Evolutionary conservation across 1,284 basidiomycete species (phyloP).

Genomic region (Cryptococcus sp.): DNA sequence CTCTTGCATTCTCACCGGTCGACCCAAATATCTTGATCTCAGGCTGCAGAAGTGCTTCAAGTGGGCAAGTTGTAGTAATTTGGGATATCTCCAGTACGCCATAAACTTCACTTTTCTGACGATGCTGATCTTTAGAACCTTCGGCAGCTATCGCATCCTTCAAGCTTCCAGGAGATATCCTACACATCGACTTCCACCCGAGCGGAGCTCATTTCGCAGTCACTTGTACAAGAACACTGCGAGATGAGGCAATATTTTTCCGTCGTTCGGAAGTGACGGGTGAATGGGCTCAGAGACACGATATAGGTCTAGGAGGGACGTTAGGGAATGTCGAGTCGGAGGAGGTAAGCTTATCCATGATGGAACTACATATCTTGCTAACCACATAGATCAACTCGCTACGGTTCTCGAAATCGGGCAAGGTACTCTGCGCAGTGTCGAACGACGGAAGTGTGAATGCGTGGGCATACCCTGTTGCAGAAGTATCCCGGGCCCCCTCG

Average conservation of each 20-base stretch:
- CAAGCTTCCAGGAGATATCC: constrained; percentile 33
- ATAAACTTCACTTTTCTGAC: background rate
- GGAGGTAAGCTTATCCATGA: constrained; percentile 25
- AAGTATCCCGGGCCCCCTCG: background rate
- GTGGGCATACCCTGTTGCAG: constrained; percentile 32
- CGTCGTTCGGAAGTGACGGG: constrained; percentile 14
- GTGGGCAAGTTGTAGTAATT: constrained; percentile 25
- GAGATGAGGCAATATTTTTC: constrained; percentile 41
- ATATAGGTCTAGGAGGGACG: constrained; percentile 31
- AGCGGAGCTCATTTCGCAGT: constrained; percentile 37
- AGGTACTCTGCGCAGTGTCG: constrained; percentile 34
- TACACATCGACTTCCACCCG: constrained; percentile 41
- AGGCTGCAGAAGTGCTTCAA: constrained; percentile 28
- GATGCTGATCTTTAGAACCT: background rate
- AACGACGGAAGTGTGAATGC: constrained; percentile 40
- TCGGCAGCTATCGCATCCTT: constrained; percentile 21
- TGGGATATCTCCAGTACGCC: constrained; percentile 35
- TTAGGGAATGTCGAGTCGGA: constrained; percentile 29
- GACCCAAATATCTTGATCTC: constrained; percentile 35
- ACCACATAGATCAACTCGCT: constrained; percentile 37
- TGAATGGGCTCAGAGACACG: constrained; percentile 31
- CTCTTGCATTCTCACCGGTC: constrained; percentile 38
- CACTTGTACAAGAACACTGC: constrained; percentile 21
- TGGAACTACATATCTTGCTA: constrained; percentile 3
- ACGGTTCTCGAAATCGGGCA: constrained; percentile 32